Evolutionary conservation across 176 grass and related monocot genomes (phyloP).

Genomic region (Chloris gayana): DNA sequence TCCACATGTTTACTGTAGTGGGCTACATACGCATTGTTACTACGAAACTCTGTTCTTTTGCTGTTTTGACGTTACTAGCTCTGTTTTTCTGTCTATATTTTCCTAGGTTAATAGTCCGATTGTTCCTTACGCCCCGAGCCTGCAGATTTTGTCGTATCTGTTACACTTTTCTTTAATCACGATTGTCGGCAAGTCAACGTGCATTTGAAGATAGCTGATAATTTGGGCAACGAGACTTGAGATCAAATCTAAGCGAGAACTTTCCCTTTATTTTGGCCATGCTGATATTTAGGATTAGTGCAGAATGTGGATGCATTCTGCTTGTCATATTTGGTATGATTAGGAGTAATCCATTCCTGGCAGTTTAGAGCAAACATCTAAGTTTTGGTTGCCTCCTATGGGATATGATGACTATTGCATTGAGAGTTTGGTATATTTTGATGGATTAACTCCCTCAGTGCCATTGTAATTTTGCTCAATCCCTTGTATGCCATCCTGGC

Average conservation of each 20-base stretch:
- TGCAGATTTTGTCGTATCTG: not conserved
- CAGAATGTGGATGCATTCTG: not conserved
- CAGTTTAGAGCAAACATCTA: not conserved
- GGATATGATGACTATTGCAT: not conserved
- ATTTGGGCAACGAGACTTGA: not conserved
- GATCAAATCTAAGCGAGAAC: not conserved
- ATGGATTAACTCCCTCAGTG: no score
- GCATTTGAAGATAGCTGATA: not conserved
- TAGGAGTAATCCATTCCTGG: not conserved
- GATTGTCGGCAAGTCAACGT: not conserved
- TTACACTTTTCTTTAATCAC: not conserved
- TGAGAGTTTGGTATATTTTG: no score
- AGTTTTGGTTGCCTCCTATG: not conserved
- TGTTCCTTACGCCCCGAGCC: not conserved
- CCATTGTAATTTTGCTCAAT: no score
- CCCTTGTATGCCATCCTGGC: no score
- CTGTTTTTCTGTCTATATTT: not conserved
- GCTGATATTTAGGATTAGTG: conserved; percentile 14
- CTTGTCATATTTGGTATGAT: not conserved
- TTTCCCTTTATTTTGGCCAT: not conserved
- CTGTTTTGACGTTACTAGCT: not conserved
- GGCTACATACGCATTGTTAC: not conserved
- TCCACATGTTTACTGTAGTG: not conserved
- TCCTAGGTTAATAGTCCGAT: not conserved
- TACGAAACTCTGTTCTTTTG: not conserved